Evolutionary conservation across 2,329 filamentous ascomycete genomes (phyloP), one percentile per base, ranked within the genome.

Genomic region (Ophiostoma australiae): DNA sequence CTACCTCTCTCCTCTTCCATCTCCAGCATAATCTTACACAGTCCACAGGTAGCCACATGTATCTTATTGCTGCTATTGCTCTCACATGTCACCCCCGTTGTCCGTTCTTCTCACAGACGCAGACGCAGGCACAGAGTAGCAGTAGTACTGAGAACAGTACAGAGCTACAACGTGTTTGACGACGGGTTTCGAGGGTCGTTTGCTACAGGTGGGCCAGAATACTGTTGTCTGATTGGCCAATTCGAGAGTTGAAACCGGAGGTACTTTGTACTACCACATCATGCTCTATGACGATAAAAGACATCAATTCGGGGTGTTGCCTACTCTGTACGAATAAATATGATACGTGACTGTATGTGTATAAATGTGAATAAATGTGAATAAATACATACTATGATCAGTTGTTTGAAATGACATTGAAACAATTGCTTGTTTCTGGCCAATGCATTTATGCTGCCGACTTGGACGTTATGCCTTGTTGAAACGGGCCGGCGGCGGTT

Each of bases 91-190:
- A n/a, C 52, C 52, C 52, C n/a, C 31, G 39, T 48, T 13, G 48
- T 23, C 8, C n/a, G 52, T 55, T 55, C 6, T 52, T 31, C 39
- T n/a, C n/a, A n/a, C n/a, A n/a, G n/a, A n/a, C n/a, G n/a, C n/a
- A n/a, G n/a, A n/a, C n/a, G n/a, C n/a, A n/a, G n/a, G 23, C 11
- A 55, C n/a, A 69, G 31, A 58, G 61, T n/a, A 39, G 5, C 37
- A 39, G 37, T 31, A 31, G 23, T 37, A 41, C 39, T 41, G 39
- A 13, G 13, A 41, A 13, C 52, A 58, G 52, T 76, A 78, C 76
- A 77, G 78, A 78, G 77, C 44, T 6, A 79, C 77, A 77, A 77
- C 35, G 79, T 77, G 80, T 82, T 81, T 81, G 80, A 81, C 76
- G 63, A 78, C 78, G 72, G 75, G 77, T 76, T 77, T 79, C 78